phyloP scores from a whole-genome alignment of 2,329 filamentous ascomycete genomes.

The Chrysosporium queenslandicum region DNA sequence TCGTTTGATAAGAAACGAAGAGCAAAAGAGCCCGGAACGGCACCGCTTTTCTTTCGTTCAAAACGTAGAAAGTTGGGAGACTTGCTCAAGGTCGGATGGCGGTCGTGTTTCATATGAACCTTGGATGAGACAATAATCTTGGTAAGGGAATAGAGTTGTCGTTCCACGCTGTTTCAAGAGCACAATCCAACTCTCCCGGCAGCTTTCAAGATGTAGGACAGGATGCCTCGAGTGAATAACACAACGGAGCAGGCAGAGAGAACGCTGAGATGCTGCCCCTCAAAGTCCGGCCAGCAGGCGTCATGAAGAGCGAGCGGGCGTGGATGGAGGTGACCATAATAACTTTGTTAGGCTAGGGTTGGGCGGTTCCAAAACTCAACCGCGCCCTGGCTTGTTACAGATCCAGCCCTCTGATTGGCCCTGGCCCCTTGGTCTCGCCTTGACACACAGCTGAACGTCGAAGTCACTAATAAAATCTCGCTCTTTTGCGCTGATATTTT shows the following conservation, averaged over 20 bases:
- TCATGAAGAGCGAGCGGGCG: background rate
- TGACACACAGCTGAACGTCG: background rate
- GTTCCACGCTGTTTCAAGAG: background rate
- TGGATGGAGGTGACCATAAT: background rate
- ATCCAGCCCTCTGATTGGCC: conserved; percentile 2
- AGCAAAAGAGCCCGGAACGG: background rate
- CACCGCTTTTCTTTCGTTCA: background rate
- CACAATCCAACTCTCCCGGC: background rate
- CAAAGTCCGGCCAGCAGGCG: background rate
- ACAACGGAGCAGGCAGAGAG: background rate
- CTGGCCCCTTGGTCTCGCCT: background rate
- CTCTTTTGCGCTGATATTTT: background rate
- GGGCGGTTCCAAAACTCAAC: conserved; percentile 5
- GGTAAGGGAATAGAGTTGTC: background rate
- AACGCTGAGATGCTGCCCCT: background rate
- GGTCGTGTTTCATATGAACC: conserved; percentile 12
- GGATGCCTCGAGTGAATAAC: background rate
- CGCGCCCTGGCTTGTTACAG: conserved; percentile 6
- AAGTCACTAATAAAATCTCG: background rate
- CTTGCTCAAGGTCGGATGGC: background rate
- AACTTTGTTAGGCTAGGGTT: background rate
- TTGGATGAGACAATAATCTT: conserved; percentile 7
- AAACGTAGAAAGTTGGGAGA: background rate
- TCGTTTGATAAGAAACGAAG: conserved; percentile 8
- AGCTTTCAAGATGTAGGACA: background rate